phyloP scores from a whole-genome alignment of 2,329 filamentous ascomycete species.

The Magnaporthiopsis rhizophila region DNA sequence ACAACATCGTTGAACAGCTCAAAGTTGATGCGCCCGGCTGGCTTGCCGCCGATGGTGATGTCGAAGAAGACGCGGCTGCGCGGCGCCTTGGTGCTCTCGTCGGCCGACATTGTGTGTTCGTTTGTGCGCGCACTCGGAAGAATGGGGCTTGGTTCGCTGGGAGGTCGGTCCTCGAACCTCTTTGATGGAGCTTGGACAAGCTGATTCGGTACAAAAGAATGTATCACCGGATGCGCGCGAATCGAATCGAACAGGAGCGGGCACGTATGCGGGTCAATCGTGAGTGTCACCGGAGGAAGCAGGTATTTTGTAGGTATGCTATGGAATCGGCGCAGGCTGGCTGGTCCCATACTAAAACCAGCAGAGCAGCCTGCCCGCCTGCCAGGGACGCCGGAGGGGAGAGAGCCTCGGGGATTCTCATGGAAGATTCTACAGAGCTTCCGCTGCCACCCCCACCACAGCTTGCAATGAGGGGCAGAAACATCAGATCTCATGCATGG shows the following conservation, averaged over 20 bases:
- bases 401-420: neutral
- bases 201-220: neutral
- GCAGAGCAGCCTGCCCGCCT: neutral
- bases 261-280: neutral
- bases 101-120: constrained; percentile 27
- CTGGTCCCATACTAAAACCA: neutral
- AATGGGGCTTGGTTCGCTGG: neutral
- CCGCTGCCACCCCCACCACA: neutral
- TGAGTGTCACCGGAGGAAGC: neutral
- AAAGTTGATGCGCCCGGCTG: constrained; percentile 73
- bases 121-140: neutral
- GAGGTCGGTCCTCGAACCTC: neutral
- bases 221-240: neutral
- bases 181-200: neutral
- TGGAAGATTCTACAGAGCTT: constrained; percentile 2
- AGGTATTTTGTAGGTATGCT: neutral
- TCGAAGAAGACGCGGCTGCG: constrained; percentile 89
- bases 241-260: neutral
- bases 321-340: neutral
- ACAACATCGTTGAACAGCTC: constrained; percentile 73
- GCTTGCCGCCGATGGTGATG: constrained; percentile 68
- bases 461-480: neutral
- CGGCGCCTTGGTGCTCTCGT: constrained; percentile 36
- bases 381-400: neutral
- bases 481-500: neutral